Evolutionary conservation across 768 basidiomycete genomes (phyloP).

Genomic region (Kwoniella botswanensis): DNA sequence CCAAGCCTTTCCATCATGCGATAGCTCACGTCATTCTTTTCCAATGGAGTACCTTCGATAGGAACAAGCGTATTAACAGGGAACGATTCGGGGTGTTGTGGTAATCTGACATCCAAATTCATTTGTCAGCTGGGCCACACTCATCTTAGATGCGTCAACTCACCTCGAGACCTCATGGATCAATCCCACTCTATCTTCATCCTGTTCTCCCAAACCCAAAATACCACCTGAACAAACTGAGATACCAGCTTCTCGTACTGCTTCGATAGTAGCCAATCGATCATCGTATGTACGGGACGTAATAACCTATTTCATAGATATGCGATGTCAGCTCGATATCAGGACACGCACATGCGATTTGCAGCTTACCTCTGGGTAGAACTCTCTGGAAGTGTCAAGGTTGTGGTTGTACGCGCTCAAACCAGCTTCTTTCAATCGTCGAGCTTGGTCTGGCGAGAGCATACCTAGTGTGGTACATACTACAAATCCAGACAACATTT

Average conservation of each 20-base stretch:
- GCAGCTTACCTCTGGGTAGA: slow-evolving; percentile 77
- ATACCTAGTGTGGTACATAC: slow-evolving; percentile 99
- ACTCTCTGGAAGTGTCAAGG: slow-evolving; percentile 95
- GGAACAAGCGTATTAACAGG: slow-evolving; percentile 97
- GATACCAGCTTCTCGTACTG: slow-evolving; percentile 92
- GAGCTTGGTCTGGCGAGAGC: slow-evolving; percentile 91
- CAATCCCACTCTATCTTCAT: slow-evolving; percentile 85
- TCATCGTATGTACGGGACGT: slow-evolving; percentile 95
- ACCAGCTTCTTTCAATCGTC: slow-evolving; percentile 89
- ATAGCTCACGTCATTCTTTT: slow-evolving; percentile 75
- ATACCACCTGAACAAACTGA: slow-evolving; percentile 98
- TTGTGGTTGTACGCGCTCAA: slow-evolving; percentile 99
- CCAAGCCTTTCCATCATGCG: no score
- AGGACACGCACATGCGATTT: not conserved
- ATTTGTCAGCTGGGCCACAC: slow-evolving; percentile 1
- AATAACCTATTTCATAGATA: slow-evolving; percentile 70
- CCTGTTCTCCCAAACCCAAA: slow-evolving; percentile 88
- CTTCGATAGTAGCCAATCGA: slow-evolving; percentile 81
- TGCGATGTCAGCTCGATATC: slow-evolving; percentile 8
- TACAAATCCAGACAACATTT: slow-evolving; percentile 12
- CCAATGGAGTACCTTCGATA: slow-evolving; percentile 90
- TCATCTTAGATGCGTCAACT: slow-evolving; percentile 40
- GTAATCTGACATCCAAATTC: slow-evolving; percentile 66
- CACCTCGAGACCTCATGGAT: slow-evolving; percentile 93
- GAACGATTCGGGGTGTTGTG: slow-evolving; percentile 97